phyloP scores from a whole-genome alignment of 2,329 filamentous ascomycete species.

The Fusarium sp. region DNA sequence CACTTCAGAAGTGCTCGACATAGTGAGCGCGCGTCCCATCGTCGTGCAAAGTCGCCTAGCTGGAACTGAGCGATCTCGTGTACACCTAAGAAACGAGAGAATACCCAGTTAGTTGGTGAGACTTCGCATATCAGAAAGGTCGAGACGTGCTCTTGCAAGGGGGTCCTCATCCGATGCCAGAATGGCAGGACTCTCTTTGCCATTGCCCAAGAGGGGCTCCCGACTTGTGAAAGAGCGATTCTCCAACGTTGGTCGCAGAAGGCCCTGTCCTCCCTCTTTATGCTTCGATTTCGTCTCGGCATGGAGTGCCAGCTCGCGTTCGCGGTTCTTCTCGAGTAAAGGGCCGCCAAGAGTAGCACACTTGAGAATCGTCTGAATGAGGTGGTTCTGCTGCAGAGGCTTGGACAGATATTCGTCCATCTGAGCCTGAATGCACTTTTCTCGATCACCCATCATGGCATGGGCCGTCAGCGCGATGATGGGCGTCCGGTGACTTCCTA shows the following conservation, averaged over 20 bases:
- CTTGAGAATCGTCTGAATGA: slow-evolving; percentile 97
- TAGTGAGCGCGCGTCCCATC: neutral
- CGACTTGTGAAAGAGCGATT: slow-evolving; percentile 74
- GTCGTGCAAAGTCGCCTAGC: slow-evolving; percentile 14
- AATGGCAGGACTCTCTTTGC: slow-evolving; percentile 69
- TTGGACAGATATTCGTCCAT: slow-evolving; percentile 99
- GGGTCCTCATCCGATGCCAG: slow-evolving; percentile 59
- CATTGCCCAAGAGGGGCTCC: slow-evolving; percentile 63
- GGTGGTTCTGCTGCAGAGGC: slow-evolving; percentile 93
- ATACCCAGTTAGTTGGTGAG: slow-evolving; percentile 48
- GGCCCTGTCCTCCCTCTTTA: slow-evolving; percentile 50
- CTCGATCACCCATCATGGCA: slow-evolving; percentile 97
- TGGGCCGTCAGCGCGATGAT: slow-evolving; percentile 98
- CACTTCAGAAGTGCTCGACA: slow-evolving; percentile 5
- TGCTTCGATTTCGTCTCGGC: slow-evolving; percentile 58
- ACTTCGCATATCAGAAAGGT: slow-evolving; percentile 52
- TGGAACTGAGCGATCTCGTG: slow-evolving; percentile 44
- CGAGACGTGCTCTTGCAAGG: slow-evolving; percentile 60
- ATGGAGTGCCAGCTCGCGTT: slow-evolving; percentile 64
- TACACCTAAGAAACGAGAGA: slow-evolving; percentile 38
- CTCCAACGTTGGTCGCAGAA: slow-evolving; percentile 57
- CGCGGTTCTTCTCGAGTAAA: slow-evolving; percentile 78
- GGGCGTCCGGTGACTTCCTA: slow-evolving; percentile 83
- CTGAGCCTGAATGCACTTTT: slow-evolving; percentile 97
- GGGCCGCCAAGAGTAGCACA: slow-evolving; percentile 91